A percentile compares a stretch with the other conserved stretches of the same genome.
Conservation (phyloP, 345 rosid genomes). For the Carallia brachiata region DNA sequence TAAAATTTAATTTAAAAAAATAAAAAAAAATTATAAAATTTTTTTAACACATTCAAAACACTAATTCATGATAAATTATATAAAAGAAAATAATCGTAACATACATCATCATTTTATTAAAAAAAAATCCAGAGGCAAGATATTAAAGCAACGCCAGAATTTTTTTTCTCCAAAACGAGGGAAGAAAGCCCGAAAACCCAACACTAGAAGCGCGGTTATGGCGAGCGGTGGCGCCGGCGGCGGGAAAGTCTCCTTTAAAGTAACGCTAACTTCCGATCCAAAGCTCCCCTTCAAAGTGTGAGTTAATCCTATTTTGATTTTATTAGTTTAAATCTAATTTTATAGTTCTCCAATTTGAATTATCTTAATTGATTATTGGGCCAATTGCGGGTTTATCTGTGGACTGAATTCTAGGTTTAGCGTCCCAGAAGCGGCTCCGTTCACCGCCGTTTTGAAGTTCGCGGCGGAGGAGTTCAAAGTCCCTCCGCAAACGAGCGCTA, state of each 20-base stretch:
- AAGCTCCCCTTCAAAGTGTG: conserved; percentile 99
- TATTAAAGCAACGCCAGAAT: no score
- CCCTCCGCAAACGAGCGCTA: conserved; percentile 98
- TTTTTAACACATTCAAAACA: no score
- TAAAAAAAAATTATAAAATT: no score
- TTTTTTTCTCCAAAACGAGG: no score
- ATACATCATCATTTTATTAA: no score
- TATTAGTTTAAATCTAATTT: not conserved
- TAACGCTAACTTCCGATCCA: conserved; percentile 95
- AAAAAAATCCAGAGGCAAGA: no score
- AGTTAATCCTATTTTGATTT: conserved; percentile 6
- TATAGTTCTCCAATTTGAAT: not conserved
- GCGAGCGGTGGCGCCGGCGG: conserved; percentile 48
- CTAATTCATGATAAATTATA: no score
- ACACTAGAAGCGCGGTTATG: conserved; percentile 30
- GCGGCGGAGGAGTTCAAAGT: conserved; percentile 98
- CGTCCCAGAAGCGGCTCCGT: conserved; percentile 97
- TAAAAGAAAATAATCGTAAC: no score
- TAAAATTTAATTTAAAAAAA: no score
- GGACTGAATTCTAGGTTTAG: conserved; percentile 59
- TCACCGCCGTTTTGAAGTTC: conserved; percentile 91
- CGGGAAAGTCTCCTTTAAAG: conserved; percentile 92
- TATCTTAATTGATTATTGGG: not conserved
- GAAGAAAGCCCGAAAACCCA: not conserved
- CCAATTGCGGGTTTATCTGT: not conserved